Evolutionary conservation across 768 basidiomycete species (phyloP).

Genomic region (Thelephora ganbajun): DNA sequence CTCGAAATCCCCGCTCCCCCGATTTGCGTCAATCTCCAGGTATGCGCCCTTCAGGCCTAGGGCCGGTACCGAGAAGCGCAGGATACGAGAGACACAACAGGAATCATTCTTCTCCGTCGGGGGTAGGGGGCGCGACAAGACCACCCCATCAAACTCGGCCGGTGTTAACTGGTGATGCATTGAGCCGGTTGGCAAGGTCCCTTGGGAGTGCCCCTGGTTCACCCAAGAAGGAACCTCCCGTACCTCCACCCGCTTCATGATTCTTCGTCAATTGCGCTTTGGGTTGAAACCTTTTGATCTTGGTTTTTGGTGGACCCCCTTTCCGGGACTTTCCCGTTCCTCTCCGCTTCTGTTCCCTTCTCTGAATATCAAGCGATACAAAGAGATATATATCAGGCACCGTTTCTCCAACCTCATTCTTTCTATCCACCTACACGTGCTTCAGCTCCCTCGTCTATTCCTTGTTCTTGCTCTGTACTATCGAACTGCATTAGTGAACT

Average conservation of each 20-base stretch:
- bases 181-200: constrained; percentile 49
- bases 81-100: constrained; percentile 32
- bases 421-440: too few relatives aligned
- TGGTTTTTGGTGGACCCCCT: too few relatives aligned
- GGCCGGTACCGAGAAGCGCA: constrained; percentile 27
- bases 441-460: too few relatives aligned
- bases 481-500: too few relatives aligned
- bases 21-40: constrained; percentile 9
- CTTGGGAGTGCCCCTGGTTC: constrained; percentile 26
- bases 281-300: too few relatives aligned
- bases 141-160: constrained; percentile 38
- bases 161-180: constrained; percentile 60
- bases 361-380: too few relatives aligned
- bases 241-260: not conserved
- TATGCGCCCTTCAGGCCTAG: constrained; percentile 21
- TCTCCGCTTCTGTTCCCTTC: too few relatives aligned
- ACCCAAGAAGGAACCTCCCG: constrained; percentile 9
- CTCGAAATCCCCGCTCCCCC: constrained; percentile 21
- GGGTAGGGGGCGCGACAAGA: constrained; percentile 19
- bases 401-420: too few relatives aligned
- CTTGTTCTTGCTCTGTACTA: too few relatives aligned
- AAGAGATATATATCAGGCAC: too few relatives aligned
- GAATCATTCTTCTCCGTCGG: constrained; percentile 54
- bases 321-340: too few relatives aligned
- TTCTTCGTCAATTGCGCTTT: too few relatives aligned